These are phyloP conservation scores for Omphalotus guepiniiformis DNA, from an alignment of 768 basidiomycete species.

Conservation along the genomic window DNA sequence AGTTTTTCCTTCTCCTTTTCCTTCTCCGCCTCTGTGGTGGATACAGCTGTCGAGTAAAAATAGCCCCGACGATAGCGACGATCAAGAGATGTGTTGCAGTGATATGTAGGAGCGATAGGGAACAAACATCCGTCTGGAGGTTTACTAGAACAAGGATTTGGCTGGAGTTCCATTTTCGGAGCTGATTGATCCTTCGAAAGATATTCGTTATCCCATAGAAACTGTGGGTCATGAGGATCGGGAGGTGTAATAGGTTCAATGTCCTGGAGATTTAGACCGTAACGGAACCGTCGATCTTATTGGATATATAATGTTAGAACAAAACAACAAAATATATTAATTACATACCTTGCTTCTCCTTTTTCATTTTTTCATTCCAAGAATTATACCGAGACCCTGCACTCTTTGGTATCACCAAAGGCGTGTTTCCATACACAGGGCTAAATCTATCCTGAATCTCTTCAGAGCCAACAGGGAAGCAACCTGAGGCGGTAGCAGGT, in stretches of 20 bases:
- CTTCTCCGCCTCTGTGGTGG: neutral
- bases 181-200: neutral
- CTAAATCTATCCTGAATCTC: no score
- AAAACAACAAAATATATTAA: no score
- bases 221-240: neutral
- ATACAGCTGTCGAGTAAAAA: neutral
- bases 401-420: no score
- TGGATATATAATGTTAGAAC: no score
- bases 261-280: neutral
- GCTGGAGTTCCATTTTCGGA: neutral
- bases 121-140: neutral
- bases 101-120: neutral
- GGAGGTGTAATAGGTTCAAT: neutral
- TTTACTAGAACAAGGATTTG: neutral
- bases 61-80: neutral
- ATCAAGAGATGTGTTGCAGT: neutral
- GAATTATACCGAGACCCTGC: no score
- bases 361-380: no score
- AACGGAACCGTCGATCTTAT: no score
- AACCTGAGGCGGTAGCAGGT: no score
- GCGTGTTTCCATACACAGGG: no score
- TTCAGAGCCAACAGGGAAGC: no score
- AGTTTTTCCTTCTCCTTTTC: neutral
- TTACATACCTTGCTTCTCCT: no score
- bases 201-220: neutral